Evolutionary conservation across 768 basidiomycete genomes (phyloP), one percentile per base, ranked within the genome.

Genomic region (Tephrocybe sp.): DNA sequence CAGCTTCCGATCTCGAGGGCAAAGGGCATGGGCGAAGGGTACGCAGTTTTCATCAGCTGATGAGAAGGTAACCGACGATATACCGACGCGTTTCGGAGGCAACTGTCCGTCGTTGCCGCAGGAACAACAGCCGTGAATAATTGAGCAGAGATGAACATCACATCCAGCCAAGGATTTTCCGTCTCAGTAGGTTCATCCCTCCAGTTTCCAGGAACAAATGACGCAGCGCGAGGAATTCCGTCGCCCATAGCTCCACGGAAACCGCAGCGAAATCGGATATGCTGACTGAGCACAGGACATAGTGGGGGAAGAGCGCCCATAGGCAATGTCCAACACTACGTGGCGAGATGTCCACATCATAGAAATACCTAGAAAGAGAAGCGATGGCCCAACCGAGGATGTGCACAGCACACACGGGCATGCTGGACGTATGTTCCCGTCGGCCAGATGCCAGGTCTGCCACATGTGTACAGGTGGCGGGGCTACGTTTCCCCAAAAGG

Each of bases 11-110:
- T n/a, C n/a, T n/a, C n/a, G n/a, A 23, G 53, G 48, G 54, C 41
- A 43, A 26, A 50, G 57, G 51, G 53, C 42, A 50, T 45, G 50
- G 57, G 50, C 50, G 32, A 46, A 45, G 50, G 50, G 47, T 28
- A 38, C 28, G 26, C 18, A 25, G 34, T 37, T 24, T 42, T 25
- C 21, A 45, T 46, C 48, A 52, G 38, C 21, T 52, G 53, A 52
- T 37, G 47, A 10, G 20, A 36, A 30, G 14, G 8, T 10, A 24
- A 48, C 47, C 48, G 51, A 53, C 50, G 44, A 55, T 17, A 20
- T 45, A 38, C 53, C 50, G 53, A 47, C 47, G 12, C 33, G n/a
- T 39, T 28, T 45, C 43, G 18, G 32, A 44, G n/a, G 9, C 17
- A 18, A n/a, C 2, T 45, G n/a, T n/a, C n/a, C n/a, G n/a, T n/a